Evolutionary conservation across 192 early-diverging fungal genomes (phyloP), one percentile per base, ranked within the genome.

Genomic region (Globomyces pollinis-pini): DNA sequence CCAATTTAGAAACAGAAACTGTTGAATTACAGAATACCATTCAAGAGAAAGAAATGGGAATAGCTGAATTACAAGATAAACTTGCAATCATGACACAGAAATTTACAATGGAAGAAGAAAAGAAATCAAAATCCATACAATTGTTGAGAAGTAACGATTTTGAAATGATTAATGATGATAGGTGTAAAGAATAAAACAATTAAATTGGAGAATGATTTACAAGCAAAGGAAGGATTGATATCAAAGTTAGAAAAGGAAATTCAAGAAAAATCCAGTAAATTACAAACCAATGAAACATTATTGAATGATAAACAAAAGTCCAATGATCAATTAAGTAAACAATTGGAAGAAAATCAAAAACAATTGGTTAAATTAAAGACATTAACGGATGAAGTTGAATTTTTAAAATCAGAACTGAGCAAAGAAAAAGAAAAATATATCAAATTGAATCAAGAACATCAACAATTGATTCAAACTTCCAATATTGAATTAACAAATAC

Each of bases 111-210:
- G 76, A 75, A 60, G 76, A 78, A 50, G 79, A 81, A 50, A 81
- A 78, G 65, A 81, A 81, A 55, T 64, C 55, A 38, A 81, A 81
- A 62, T 69, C 66, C 2, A 76, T 81, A 21, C 76, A 78, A 55
- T 63, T 81, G 13, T 57, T 81, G n/a, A 70, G 79, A 13, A 73
- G 73, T 38, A n/a, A n/a, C n/a, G n/a, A n/a, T n/a, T n/a, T n/a
- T n/a, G n/a, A n/a, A n/a, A n/a, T n/a, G n/a, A n/a, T n/a, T n/a
- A n/a, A n/a, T n/a, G n/a, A n/a, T n/a, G n/a, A n/a, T n/a, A n/a
- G n/a, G n/a, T n/a, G 72, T 70, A 57, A 81, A 81, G 52, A 66
- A 67, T 2, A 59, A 69, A 13, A 80, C 77, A 23, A 26, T 80
- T 28, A 80, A 80, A 49, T 50, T 80, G n/a, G 78, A 80, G 44